Base-by-base conservation (phyloP, 805 yeast species). In the Ogataea pini region DNA sequence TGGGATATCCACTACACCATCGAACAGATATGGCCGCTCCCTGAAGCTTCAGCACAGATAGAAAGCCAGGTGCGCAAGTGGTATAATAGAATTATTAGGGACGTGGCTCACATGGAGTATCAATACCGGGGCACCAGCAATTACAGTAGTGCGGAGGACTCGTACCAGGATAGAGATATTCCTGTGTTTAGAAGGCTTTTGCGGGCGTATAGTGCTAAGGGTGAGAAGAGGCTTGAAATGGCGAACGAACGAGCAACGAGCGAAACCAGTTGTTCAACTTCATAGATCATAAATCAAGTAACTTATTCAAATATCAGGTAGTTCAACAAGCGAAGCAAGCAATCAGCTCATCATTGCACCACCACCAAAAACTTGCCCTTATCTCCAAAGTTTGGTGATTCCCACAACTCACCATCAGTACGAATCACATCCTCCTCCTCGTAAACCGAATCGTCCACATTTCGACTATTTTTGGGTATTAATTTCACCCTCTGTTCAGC, bases 181-280 rank as follows among this genome's bases (percentile, higher is more conserved):
- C 45, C 58, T 9, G 34, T 39, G 13, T 39, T 52, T 6, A 68
- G 62, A 42, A 54, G 58, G 39, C 43, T 60, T 5, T 49, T 66
- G 44, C 55, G 73, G 36, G 71, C 71, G 1, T 68, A 65, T 51
- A 67, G 72, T 48, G 67, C 55, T 4, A 68, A 62, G 50, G 64
- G 66, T 13, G 32, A 46, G 20, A 56, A 28, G 31, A 10, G 31
- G 31, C 4, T 28, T 5, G n/a, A 28, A 10, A 28, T 28, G 31
- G 31, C 31, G 10, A 28, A 18, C 14, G 38, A 22, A 22, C 25
- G 25, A 22, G 8, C 14, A 5, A 14, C 14, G 38, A 36, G 25
- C 36, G 36, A 17, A 14, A 9, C 36, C 10, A 28, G 31, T 28
- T 28, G 8, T 28, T 10, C 25, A 22, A 22, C 7, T 22, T 5